These are phyloP conservation scores for Chaetomium cochliodes DNA, from an alignment of 495 filamentous ascomycete species.

Conservation along the genomic window DNA sequence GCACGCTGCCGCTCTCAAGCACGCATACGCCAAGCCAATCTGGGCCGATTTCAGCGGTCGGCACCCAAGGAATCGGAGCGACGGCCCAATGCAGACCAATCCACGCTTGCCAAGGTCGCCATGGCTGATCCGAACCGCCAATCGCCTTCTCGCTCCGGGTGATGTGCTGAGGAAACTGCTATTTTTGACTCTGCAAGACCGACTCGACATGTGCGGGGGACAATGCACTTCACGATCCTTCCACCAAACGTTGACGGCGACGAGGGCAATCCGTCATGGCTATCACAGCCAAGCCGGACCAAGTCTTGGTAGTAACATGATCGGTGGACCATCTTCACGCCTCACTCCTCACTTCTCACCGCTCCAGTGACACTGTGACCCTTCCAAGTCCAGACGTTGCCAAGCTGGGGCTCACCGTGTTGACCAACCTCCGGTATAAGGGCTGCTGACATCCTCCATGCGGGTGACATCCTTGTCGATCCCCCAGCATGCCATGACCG, in stretches of 20 bases:
- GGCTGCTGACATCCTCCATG: slow-evolving; percentile 11
- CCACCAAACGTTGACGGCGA: not conserved
- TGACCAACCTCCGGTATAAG: slow-evolving; percentile 13
- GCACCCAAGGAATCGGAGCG: slow-evolving; percentile 1
- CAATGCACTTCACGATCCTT: slow-evolving; percentile 7
- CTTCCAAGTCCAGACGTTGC: no score
- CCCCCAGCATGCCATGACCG: slow-evolving; percentile 7
- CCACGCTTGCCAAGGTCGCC: slow-evolving; percentile 7
- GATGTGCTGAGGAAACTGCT: slow-evolving; percentile 7
- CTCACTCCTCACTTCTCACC: slow-evolving; percentile 8
- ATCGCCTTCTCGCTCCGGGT: not conserved
- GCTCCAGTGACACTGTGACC: not conserved
- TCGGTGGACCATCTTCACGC: not conserved
- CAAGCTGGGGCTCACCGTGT: not conserved
- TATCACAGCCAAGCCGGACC: slow-evolving; percentile 13
- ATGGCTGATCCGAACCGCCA: slow-evolving; percentile 11
- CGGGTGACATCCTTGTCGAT: slow-evolving; percentile 9
- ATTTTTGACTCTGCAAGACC: slow-evolving; percentile 14
- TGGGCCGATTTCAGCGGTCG: not conserved
- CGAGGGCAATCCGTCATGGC: not conserved
- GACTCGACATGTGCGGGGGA: slow-evolving; percentile 12
- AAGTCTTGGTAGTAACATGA: slow-evolving; percentile 4
- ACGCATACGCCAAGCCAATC: slow-evolving; percentile 23
- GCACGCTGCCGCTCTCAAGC: slow-evolving; percentile 14
- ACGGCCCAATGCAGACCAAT: slow-evolving; percentile 10